Base-by-base conservation (phyloP, 768 basidiomycete species). In the Phaeotremella skinneri region DNA sequence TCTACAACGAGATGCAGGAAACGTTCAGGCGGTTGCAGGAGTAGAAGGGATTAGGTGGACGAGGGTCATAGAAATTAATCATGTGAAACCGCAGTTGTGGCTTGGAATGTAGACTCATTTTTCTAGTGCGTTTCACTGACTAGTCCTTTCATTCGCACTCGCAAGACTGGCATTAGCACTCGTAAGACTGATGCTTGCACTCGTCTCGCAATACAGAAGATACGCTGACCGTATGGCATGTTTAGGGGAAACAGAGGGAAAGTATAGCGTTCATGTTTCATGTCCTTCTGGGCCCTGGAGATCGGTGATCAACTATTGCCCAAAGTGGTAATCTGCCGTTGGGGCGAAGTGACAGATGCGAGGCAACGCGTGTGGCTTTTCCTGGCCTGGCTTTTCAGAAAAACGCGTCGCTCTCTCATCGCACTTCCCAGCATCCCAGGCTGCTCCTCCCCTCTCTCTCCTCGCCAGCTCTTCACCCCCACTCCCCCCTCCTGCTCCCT, bases 1-100 rank as follows among this genome's bases (percentile, higher is more conserved):
- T 97, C 47, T 81, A 93, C 75, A 76, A 79, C 54, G 92, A 96
- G 79, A 96, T 97, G 61, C 87, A 87, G 72, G 91, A 92, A 78
- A 92, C 88, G 73, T 96, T 97, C 62, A 56, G 76, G 30, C 55
- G 70, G 45, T 61, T 78, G 53, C 66, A 70, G 41, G 77, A 78
- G 68, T 78, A 73, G 62, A 45, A 7, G 13, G 20, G 43, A 14
- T 45, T 45, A 45, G 43, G 11, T 20, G 7, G 13, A 14, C 7
- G 43, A 45, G 23, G 37, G 37, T n/a, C 37, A 7, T 17, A 37
- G 34, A 7, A 37, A 37, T 37, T 37, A 37, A 17, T 37, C 7
- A 17, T 37, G 34, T 17, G 17, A 17, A 7, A 37, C 17, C 34
- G 17, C 34, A 7, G 34, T 37, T 17, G 34, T 37, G 34, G 34